Evolutionary conservation across 2,329 filamentous ascomycete species (phyloP).

Genomic region (Trichoderma lentiforme): DNA sequence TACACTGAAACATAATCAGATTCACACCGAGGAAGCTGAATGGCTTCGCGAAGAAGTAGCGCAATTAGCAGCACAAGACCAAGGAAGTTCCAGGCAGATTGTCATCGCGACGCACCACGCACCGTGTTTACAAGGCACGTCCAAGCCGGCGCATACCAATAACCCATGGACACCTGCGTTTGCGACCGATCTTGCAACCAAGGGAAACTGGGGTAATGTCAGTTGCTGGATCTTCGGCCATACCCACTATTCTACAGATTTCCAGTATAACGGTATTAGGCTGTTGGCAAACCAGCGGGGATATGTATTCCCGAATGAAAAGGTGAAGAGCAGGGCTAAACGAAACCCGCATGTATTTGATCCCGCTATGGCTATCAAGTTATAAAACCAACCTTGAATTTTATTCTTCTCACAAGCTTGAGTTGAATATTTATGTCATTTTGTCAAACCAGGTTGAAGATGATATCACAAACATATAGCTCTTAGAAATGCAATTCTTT

Average conservation of each 20-base stretch:
- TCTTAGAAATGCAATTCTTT: no score
- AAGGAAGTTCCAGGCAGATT: not conserved
- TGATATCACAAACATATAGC: no score
- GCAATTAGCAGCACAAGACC: not conserved
- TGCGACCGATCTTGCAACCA: not conserved
- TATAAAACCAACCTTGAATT: not conserved
- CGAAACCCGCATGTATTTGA: not conserved
- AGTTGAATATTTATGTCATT: not conserved
- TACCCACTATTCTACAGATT: not conserved
- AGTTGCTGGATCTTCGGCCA: not conserved
- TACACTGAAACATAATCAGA: not conserved
- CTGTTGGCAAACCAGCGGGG: not conserved
- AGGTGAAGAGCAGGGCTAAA: not conserved
- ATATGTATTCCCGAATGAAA: not conserved
- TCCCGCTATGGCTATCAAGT: not conserved
- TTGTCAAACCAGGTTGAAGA: not conserved
- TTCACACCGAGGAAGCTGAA: not conserved
- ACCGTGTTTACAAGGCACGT: not conserved
- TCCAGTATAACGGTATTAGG: not conserved
- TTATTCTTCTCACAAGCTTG: not conserved
- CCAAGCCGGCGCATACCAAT: not conserved
- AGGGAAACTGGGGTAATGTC: not conserved
- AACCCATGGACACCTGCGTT: not conserved
- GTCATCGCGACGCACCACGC: not conserved
- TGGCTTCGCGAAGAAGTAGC: not conserved